Evolutionary conservation across 225 moss, liverwort and hornwort species (phyloP).

Genomic region (Antitrichia curtipendula): DNA sequence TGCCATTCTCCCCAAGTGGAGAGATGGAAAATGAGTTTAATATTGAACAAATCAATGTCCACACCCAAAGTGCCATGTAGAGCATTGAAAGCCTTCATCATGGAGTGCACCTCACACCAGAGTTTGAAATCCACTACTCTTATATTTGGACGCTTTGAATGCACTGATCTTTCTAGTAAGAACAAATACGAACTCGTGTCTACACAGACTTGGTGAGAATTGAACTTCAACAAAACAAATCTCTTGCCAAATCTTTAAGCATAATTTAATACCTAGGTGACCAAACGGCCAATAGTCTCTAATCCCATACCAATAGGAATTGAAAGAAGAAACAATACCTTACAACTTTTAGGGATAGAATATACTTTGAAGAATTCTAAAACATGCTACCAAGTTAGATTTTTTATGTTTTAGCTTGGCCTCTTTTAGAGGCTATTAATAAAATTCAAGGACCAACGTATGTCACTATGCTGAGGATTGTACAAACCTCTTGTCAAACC

Average conservation of each 20-base stretch:
- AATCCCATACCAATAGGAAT: neutral
- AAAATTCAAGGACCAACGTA: neutral
- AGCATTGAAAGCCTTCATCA: neutral
- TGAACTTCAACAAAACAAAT: neutral
- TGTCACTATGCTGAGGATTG: neutral
- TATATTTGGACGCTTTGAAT: neutral
- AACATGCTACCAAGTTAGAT: neutral
- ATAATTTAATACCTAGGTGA: neutral
- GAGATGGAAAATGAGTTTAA: neutral
- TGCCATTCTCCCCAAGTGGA: neutral
- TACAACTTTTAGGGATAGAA: neutral
- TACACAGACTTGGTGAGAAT: neutral
- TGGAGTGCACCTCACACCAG: neutral
- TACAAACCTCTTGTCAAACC: slow-evolving; percentile 76
- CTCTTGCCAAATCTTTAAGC: neutral
- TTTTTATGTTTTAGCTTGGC: neutral
- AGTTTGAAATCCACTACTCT: neutral
- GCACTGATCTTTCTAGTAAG: neutral
- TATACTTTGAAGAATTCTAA: neutral
- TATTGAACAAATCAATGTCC: neutral
- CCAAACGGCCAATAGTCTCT: neutral
- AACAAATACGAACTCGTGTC: neutral
- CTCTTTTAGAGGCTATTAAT: neutral
- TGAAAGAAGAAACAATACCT: neutral
- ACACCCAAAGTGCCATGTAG: neutral